Evolutionary conservation across 2,329 filamentous ascomycete genomes (phyloP).

Genomic region (Helotiales sp.): DNA sequence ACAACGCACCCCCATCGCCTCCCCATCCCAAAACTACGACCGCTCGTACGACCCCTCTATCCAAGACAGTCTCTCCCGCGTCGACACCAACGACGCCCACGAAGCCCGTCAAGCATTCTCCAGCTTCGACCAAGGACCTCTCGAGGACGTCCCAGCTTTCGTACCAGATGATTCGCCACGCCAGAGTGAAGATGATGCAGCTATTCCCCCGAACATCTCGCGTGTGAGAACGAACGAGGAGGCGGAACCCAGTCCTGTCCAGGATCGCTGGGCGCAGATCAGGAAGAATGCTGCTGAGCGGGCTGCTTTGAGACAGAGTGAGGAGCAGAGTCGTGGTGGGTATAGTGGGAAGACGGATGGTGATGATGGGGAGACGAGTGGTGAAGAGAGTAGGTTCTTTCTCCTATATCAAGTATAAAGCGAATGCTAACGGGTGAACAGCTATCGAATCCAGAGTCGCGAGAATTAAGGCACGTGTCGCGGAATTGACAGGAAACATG

Average conservation of each 20-base stretch:
- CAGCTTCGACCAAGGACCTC: slow-evolving; percentile 85
- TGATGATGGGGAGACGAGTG: slow-evolving; percentile 89
- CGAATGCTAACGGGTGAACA: slow-evolving; percentile 48
- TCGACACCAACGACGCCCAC: slow-evolving; percentile 62
- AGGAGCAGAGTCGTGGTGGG: slow-evolving; percentile 63
- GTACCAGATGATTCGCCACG: slow-evolving; percentile 54
- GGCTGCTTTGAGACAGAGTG: slow-evolving; percentile 67
- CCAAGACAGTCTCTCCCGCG: slow-evolving; percentile 59
- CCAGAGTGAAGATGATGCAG: slow-evolving; percentile 50
- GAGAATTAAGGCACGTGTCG: slow-evolving; percentile 95
- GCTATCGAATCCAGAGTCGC: slow-evolving; percentile 96
- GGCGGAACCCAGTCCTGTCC: slow-evolving; percentile 47
- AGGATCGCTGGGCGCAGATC: slow-evolving; percentile 95
- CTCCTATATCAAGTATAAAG: too few species aligned
- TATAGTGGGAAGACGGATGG: slow-evolving; percentile 63
- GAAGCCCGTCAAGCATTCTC: slow-evolving; percentile 66
- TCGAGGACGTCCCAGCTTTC: slow-evolving; percentile 86
- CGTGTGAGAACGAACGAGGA: slow-evolving; percentile 38
- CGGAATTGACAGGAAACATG: slow-evolving; percentile 88
- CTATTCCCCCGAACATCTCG: slow-evolving; percentile 41
- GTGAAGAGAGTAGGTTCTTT: slow-evolving; percentile 83
- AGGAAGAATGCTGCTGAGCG: slow-evolving; percentile 91
- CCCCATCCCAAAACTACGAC: slow-evolving; percentile 42
- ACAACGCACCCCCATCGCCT: slow-evolving; percentile 36
- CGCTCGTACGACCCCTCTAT: slow-evolving; percentile 52